Base-by-base conservation (phyloP, 192 early-diverging fungal genomes). In the Podila clonocystis region DNA sequence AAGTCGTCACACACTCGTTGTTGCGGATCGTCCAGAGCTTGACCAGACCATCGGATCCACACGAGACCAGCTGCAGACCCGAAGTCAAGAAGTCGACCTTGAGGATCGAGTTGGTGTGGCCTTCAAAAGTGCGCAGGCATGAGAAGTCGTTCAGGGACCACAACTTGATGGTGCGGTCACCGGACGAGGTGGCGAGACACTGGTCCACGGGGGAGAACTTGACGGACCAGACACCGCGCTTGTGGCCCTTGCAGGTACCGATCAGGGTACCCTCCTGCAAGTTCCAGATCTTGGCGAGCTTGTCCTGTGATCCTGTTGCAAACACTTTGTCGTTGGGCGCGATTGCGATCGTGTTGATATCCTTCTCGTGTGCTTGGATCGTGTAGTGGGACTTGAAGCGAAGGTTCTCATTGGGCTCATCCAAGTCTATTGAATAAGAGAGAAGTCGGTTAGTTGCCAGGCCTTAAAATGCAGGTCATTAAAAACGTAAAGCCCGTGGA, bases 131-230 rank as follows among this genome's bases (percentile, higher is more conserved):
- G 87, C 91, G 64, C 15, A 98, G 82, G 86, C 98, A 99, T 20
- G 90, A 82, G 67, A 91, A 94, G 63, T 98, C 97, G 19, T 87
- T 91, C 30, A 98, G 82, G 59, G 91, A 93, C 98, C 98, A 99
- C 63, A 99, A 87, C 84, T 95, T 96, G 72, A 98, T 90, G 3
- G 94, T 97, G 82, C 96, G 94, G 80, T 99, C 98, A 64, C 93
- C 92, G 0, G 97, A 98, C 29, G 92, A 89, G 0, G 97, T 98
- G 12, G 94, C 97, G 48, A 98, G 82, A 3, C 95, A 93, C 66
- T 97, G 94, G 78, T 99, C 98, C 6, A 97, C 92, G n/a, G 95
- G 94, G n/a, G 95, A 97, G 67, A 99, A 98, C 58, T 90, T 86
- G 34, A 96, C 91, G 29, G 89, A 89, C 98, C 98, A 99, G 30